Evolutionary conservation across 1,139 yeast species (phyloP), one percentile per base, ranked within the genome.

Genomic region (Yamadazyma diospyri): DNA sequence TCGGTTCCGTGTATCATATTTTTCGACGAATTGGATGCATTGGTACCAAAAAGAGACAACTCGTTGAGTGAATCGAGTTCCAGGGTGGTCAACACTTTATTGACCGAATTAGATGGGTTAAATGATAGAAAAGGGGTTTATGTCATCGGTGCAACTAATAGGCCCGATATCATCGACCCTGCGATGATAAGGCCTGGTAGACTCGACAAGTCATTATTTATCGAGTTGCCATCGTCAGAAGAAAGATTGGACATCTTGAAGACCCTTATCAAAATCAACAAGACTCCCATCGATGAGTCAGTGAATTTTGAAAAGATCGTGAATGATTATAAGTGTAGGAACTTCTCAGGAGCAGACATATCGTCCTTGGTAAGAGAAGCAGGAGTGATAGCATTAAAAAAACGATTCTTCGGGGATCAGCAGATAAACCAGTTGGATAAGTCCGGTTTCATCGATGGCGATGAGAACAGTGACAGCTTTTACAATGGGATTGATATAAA

Each of bases 111-210:
- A 25, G 98, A 92, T 59, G 98, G 98, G 2, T 72, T 92, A 38
- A 88, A 87, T 46, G 97, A 89, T 47, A 72, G 98, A 49, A 77
- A 82, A 36, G 97, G 97, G 2, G 85, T 92, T 2, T 92, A 83
- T 55, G 98, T 92, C 3, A 78, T 92, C 45, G 98, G 97, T 20
- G 98, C 98, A 2, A 92, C 98, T 0, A 92, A 92, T 51, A 74
- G 98, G 55, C 97, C 97, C 0, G 98, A 92, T 57, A 92, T 92
- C 88, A 92, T 92, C 43, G 98, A 92, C 58, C 92, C 96, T 6
- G 98, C 98, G 1, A 92, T 92, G 97, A 66, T 92, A 34, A 76
- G 98, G 53, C 98, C 98, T 0, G 98, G 98, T 2, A 76, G 98
- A 55, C 69, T 92, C 48, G 98, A 92, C 53, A 92, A 92, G 58